Percentiles rank a stretch among this genome's conserved stretches.
These are phyloP conservation scores for Vaccinium vitisidaea DNA, from an alignment of 148 eudicot genomes.

Conservation along the genomic window DNA sequence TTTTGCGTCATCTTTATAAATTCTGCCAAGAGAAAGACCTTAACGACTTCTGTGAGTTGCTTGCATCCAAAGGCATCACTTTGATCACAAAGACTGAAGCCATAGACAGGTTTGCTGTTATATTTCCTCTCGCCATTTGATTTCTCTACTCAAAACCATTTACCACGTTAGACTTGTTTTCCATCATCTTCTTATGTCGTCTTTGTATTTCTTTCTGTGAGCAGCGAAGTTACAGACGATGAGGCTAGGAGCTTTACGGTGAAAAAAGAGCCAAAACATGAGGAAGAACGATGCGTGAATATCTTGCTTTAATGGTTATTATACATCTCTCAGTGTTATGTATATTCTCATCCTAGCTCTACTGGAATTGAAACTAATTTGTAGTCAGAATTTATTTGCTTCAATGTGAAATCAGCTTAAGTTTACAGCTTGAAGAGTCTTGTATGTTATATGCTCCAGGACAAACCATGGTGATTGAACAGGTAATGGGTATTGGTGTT, in stretches of 20 bases:
- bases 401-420: background rate
- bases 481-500: background rate
- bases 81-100: slow-evolving; percentile 84
- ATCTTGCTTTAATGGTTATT: background rate
- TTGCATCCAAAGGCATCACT: slow-evolving; percentile 54
- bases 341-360: background rate
- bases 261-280: slow-evolving; percentile 35
- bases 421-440: background rate
- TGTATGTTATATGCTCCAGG: background rate
- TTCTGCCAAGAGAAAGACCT: slow-evolving; percentile 57
- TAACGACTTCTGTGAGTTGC: slow-evolving; percentile 49
- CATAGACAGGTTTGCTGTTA: slow-evolving; percentile 57
- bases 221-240: slow-evolving; percentile 65
- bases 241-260: slow-evolving; percentile 49
- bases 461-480: background rate
- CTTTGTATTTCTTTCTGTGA: slow-evolving; percentile 6
- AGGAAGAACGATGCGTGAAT: slow-evolving; percentile 9
- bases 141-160: background rate
- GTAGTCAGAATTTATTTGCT: background rate
- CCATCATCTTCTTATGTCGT: background rate
- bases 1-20: slow-evolving; percentile 49
- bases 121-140: background rate
- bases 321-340: background rate
- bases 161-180: too few species aligned
- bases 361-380: background rate